Base-by-base conservation (phyloP, 345 rosid species). In the Acer negundo region DNA sequence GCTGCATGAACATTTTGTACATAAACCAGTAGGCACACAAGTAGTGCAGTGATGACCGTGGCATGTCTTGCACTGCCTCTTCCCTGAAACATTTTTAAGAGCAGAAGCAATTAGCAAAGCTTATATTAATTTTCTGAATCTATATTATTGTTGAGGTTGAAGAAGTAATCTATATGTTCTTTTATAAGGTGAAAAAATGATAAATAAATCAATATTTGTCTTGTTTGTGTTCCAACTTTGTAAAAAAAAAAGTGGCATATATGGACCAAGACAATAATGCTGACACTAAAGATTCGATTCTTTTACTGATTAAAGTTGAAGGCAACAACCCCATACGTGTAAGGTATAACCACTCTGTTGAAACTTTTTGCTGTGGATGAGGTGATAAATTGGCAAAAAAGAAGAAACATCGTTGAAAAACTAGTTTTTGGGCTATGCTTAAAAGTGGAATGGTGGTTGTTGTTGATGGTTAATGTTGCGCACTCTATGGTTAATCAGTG, bases 1-100 rank as follows among this genome's bases (percentile, higher is more conserved):
- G 88, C 85, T 1, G 85, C 88, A 13, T 74, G 22, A 62, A 76
- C 80, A 2, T 35, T 64, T n/a, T 74, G 78, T 20, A 75, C 17
- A 19, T 68, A 64, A 56, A 62, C 74, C 31, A 80, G 55, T 23
- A 84, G 65, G 68, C 66, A 80, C 23, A 83, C 53, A 4, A 83
- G 65, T 22, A 70, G 23, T 40, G 49, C 74, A 0, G 58, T 26
- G 7, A n/a, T 26, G 31, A 65, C 47, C 4, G 65, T 1, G 53
- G 81, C 75, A 19, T 10, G n/a, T 16, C 42, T 20, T 79, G 87
- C 88, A 83, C 88, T 82, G 85, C 81, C 84, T 62, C 89, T 85
- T 82, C 87, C 91, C 88, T 59, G 81, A 75, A 74, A 73, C 86
- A 84, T 84, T 70, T 31, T 68, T 58, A 10, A 4, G 49, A 24